Evolutionary conservation across 139 green algal genomes (phyloP), one percentile per base, ranked within the genome.

Genomic region (Dunaliella sp.): DNA sequence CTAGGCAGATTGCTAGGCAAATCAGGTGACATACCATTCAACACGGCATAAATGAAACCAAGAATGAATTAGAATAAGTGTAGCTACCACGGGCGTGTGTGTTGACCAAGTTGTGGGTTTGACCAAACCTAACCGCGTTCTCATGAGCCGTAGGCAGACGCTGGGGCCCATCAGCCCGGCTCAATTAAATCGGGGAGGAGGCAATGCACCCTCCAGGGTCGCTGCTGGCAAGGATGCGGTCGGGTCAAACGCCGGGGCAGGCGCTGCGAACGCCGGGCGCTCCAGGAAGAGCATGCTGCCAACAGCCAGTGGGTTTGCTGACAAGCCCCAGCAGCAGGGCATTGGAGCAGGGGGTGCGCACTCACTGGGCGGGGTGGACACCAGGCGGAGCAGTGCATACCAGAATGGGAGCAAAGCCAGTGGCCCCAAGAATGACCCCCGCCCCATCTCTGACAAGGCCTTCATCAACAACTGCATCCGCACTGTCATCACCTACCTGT

Each of bases 401-500:
- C 7, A 65, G 7, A 65, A 65, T 16, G 93, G 87, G 28, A 89
- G 88, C 74, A 94, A 94, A 81, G 74, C 84, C 0, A 31, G 58
- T 25, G 93, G 91, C 25, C 82, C 88, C 1, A 95, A 94, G 84
- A 80, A 76, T 1, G 96, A 98, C 90, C 96, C 95, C 0, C 88
- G 96, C 1, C 95, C 95, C 0, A 76, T 97, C 57, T 91, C 77
- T 48, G 94, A 96, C 92, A 96, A 96, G 82, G 89, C 86, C 48
- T 98, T 93, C 84, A 89, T 95, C 73, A 81, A 88, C 48, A 85
- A 88, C n/a, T 97, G 95, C 88, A 91, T 96, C 33, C 87, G 91
- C 34, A 91, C 78, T 1, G 84, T 99, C 38, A 97, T 99, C 38
- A 85, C 89, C 0, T 99, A 97, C 90, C 88, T 98, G 2, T 93